Conservation (phyloP, 1,284 basidiomycete genomes). For the Cutaneotrichosporon sp. region DNA sequence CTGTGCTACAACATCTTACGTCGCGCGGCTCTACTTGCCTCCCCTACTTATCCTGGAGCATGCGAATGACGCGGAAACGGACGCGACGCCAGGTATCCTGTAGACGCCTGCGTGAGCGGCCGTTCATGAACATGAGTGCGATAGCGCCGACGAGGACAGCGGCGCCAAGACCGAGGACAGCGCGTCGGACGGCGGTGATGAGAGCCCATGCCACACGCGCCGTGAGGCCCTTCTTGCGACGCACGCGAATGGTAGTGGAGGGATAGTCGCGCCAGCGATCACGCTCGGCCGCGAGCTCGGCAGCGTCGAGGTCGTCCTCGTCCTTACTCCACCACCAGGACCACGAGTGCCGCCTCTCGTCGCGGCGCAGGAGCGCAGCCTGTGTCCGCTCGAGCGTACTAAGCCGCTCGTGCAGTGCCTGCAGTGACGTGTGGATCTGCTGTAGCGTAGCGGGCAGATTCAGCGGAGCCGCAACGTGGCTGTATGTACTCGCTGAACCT, state of each 20-base stretch:
- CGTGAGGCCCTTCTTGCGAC: constrained; percentile 22
- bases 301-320: constrained; percentile 35
- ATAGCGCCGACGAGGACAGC: constrained; percentile 28
- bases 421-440: constrained; percentile 69
- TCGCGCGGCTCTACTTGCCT: too few relatives aligned
- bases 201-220: constrained; percentile 33
- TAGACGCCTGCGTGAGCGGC: constrained; percentile 25
- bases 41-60: too few relatives aligned
- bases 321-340: constrained; percentile 32
- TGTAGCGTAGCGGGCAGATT: constrained; percentile 39
- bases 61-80: constrained; percentile 9
- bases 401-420: constrained; percentile 81
- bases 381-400: constrained; percentile 61
- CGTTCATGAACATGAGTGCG: constrained; percentile 26
- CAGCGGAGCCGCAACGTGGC: constrained; percentile 15
- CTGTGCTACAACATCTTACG: background rate
- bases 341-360: constrained; percentile 31
- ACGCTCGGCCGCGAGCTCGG: constrained; percentile 27
- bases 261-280: constrained; percentile 15
- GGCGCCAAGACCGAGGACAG: constrained; percentile 32
- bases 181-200: constrained; percentile 30
- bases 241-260: constrained; percentile 18
- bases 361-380: constrained; percentile 31
- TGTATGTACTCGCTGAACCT: constrained; percentile 46
- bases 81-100: constrained; percentile 1